These are phyloP conservation scores for Dioszegia hungarica DNA, from an alignment of 768 basidiomycete genomes.

Conservation along the genomic window DNA sequence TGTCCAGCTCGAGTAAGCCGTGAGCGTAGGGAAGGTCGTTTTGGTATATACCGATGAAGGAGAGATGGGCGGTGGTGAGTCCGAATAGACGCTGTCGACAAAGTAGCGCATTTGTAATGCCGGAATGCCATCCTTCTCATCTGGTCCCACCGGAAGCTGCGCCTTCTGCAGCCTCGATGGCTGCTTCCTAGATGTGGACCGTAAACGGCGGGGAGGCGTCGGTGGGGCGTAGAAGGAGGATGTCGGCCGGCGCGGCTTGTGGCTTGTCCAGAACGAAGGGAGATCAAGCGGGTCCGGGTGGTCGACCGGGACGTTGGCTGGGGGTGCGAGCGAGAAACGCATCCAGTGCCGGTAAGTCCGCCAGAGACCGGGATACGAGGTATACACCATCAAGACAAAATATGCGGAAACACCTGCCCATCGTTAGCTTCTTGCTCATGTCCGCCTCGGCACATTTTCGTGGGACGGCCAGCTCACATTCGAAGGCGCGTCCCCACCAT, in stretches of 20 bases:
- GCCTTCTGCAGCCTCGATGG: background rate
- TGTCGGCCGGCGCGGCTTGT: too few relatives aligned
- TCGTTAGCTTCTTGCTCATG: background rate
- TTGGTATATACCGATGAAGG: background rate
- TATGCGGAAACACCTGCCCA: background rate
- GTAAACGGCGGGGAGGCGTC: background rate
- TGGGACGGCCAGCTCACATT: background rate
- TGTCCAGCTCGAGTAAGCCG: background rate
- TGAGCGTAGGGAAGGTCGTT: background rate
- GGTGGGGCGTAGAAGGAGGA: background rate
- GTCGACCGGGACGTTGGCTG: too few relatives aligned
- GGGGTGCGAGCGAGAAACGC: too few relatives aligned
- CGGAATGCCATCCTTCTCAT: background rate
- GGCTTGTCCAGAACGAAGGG: too few relatives aligned
- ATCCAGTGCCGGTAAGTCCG: background rate
- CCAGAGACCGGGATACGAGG: background rate
- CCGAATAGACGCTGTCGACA: background rate
- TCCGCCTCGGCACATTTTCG: background rate
- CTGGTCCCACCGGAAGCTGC: too few relatives aligned
- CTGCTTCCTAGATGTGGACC: too few relatives aligned
- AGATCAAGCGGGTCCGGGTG: too few relatives aligned
- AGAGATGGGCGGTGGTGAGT: background rate
- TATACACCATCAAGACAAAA: background rate
- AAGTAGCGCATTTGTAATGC: background rate
- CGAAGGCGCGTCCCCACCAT: background rate